Base-by-base conservation (phyloP, 164 flowering plant genomes). In the Kingdonia uniflora region DNA sequence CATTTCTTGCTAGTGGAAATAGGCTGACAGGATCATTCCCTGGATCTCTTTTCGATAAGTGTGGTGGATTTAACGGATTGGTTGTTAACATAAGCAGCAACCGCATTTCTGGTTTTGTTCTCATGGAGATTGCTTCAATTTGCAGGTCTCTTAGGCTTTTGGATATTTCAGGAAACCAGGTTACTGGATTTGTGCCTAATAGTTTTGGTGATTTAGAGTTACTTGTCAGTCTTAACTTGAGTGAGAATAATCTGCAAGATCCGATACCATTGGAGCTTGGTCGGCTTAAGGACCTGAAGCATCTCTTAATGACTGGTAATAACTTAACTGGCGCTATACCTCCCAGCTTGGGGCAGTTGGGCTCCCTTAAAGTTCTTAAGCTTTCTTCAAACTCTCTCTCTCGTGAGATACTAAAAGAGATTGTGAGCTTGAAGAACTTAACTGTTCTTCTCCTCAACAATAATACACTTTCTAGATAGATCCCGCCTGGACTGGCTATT, bases 361-460 rank as follows among this genome's bases (percentile, higher is more conserved):
- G 41, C 19, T 75, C 79, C 42, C 64, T 88, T 12, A 65, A 77
- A 60, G 71, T 71, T 48, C 68, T 88, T 59, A 75, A 82, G 0
- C 86, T 82, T 51, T 85, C 87, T 37, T 80, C 82, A 19, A 88
- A 88, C 63, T 74, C 72, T 38, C 69, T 88, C 14, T 68, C 84
- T 19, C 86, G 88, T 45, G 80, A 74, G 58, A 85, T 85, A 55
- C 94, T 90, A 11, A 58, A 52, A 44, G 72, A 65, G 22, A 54
- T 87, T 47, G 80, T 59, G 16, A 72, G 74, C 62, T 61, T 85
- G 76, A 72, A 64, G 19, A 78, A 73, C 52, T 68, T 87, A 23
- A 67, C 74, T 21, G 70, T 62, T 55, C 80, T 87, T 42, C 66
- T 81, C 24, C 88, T 87, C 33, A 68, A 78, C 66, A 71, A 80